Evolutionary conservation across 2,329 filamentous ascomycete genomes (phyloP).

Genomic region (Trichoderma arundinaceum): DNA sequence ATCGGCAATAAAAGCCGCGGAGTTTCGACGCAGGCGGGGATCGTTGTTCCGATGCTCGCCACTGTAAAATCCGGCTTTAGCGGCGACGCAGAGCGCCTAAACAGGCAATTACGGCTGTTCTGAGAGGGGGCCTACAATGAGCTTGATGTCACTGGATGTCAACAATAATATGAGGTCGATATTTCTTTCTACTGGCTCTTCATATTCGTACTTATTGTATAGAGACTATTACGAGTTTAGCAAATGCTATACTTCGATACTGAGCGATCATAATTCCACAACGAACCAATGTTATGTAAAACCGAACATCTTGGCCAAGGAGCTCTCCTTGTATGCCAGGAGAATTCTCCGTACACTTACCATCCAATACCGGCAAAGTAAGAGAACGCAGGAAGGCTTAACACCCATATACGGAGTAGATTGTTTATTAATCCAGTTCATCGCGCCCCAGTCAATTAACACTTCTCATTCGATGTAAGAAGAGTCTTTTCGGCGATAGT

Average conservation of each 20-base stretch:
- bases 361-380: too few relatives aligned
- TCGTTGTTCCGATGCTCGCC: background rate
- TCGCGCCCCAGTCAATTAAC: background rate
- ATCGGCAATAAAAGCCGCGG: background rate
- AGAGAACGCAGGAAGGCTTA: too few relatives aligned
- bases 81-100: background rate
- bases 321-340: too few relatives aligned
- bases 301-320: too few relatives aligned
- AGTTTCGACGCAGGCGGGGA: background rate
- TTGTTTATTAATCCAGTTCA: background rate
- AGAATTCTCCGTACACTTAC: too few relatives aligned
- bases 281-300: too few relatives aligned
- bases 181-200: too few relatives aligned
- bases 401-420: too few relatives aligned
- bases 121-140: background rate
- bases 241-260: too few relatives aligned
- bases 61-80: background rate
- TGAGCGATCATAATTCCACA: too few relatives aligned
- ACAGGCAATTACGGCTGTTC: conserved; percentile 11
- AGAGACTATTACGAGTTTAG: too few relatives aligned
- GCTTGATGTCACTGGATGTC: conserved; percentile 5
- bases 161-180: background rate
- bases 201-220: too few relatives aligned
- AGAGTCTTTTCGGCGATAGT: background rate
- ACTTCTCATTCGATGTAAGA: background rate